A percentile compares a stretch with the other conserved stretches of the same genome.
phyloP scores from a whole-genome alignment of 768 basidiomycete species.

The Kockovaella imperatae region DNA sequence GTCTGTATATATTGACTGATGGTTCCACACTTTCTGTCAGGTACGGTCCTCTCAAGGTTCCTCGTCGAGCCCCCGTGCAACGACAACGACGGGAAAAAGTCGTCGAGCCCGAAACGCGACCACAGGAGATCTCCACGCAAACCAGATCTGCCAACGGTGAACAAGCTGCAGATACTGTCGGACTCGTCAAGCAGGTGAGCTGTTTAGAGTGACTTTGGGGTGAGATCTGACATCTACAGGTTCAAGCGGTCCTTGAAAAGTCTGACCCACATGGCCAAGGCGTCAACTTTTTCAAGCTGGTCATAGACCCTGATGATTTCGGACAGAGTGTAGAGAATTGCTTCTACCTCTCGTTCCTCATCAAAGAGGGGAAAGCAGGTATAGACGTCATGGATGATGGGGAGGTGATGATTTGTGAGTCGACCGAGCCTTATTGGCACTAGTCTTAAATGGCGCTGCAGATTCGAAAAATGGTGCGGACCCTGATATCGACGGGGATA shows the following conservation, averaged over 20 bases:
- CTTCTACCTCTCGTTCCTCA: constrained; percentile 89
- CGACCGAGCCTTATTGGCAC: background rate
- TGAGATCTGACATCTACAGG: constrained; percentile 46
- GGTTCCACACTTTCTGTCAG: constrained; percentile 46
- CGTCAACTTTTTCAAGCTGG: constrained; percentile 75
- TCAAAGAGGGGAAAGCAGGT: constrained; percentile 60
- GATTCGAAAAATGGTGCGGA: constrained; percentile 60
- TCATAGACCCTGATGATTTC: constrained; percentile 83
- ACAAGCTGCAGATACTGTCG: constrained; percentile 73
- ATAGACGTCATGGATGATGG: constrained; percentile 52
- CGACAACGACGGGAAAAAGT: constrained; percentile 68
- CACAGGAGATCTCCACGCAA: constrained; percentile 53
- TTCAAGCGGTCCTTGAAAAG: constrained; percentile 55
- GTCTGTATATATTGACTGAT: background rate
- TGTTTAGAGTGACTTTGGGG: background rate
- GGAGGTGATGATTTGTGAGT: constrained; percentile 64
- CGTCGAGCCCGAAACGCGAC: constrained; percentile 57
- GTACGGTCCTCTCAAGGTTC: constrained; percentile 87
- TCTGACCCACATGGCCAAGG: constrained; percentile 34
- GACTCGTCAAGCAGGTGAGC: constrained; percentile 67
- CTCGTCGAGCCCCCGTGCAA: too few species aligned
- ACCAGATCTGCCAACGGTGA: background rate
- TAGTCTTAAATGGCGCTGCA: constrained; percentile 1
- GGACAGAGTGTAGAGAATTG: constrained; percentile 94
- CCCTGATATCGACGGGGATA: constrained; percentile 56